These are phyloP conservation scores for Phlebiopsis flavidoalba DNA, from an alignment of 768 basidiomycete species.

Conservation along the genomic window DNA sequence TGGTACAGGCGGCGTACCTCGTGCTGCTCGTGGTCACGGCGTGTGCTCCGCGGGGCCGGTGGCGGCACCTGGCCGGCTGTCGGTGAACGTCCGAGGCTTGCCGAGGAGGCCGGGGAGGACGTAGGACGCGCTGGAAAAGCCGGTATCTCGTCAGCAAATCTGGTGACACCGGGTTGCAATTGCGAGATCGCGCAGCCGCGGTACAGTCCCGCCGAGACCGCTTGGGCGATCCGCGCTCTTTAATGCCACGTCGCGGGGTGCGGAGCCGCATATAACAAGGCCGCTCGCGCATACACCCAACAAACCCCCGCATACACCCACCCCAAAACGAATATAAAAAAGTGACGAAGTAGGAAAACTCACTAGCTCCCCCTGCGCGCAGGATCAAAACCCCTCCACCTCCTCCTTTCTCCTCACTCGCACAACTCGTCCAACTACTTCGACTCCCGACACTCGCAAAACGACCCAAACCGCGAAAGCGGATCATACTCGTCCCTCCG, in stretches of 20 bases:
- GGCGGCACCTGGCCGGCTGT: too few relatives aligned
- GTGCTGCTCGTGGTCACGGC: background rate
- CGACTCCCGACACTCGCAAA: slow-evolving; percentile 16
- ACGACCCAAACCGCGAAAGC: slow-evolving; percentile 19
- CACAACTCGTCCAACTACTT: slow-evolving; percentile 23
- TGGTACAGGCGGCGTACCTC: background rate
- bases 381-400: slow-evolving; percentile 5
- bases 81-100: slow-evolving; percentile 18
- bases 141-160: background rate
- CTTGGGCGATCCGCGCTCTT: too few relatives aligned
- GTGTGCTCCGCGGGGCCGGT: background rate
- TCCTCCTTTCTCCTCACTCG: slow-evolving; percentile 16
- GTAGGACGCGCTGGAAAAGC: background rate
- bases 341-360: slow-evolving; percentile 7
- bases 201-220: background rate
- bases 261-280: too few relatives aligned
- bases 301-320: too few relatives aligned
- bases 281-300: too few relatives aligned
- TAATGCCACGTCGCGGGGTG: too few relatives aligned
- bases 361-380: slow-evolving; percentile 18
- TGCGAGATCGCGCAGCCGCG: too few relatives aligned
- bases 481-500: slow-evolving; percentile 9
- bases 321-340: background rate
- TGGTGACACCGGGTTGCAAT: background rate
- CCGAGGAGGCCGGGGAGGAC: slow-evolving; percentile 12